Evolutionary conservation across 305 asterid species (phyloP).

Genomic region (Fraxinus velutina): DNA sequence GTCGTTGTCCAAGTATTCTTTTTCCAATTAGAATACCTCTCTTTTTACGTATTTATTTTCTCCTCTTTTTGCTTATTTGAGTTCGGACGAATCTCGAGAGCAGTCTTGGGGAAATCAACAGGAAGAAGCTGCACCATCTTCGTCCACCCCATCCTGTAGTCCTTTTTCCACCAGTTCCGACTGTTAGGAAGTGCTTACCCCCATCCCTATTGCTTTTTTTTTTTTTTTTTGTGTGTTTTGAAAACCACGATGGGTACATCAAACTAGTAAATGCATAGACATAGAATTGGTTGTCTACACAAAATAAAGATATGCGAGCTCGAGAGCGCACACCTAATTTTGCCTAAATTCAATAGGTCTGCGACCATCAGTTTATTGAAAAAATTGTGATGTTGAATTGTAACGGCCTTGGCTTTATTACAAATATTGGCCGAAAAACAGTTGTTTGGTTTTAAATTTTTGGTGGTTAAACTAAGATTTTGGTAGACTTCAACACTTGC

Average conservation of each 20-base stretch:
- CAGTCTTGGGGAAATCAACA: no score
- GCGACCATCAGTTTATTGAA: not conserved
- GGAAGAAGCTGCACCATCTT: no score
- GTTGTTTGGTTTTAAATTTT: not conserved
- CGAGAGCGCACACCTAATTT: not conserved
- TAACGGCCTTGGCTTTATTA: not conserved
- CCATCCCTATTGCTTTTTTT: no score
- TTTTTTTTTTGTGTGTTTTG: no score
- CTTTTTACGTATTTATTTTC: no score
- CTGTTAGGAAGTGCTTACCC: no score
- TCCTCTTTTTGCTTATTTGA: no score
- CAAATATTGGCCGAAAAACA: not conserved
- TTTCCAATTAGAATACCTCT: no score
- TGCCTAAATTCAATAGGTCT: not conserved
- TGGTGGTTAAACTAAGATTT: conserved; percentile 29
- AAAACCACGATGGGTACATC: not conserved
- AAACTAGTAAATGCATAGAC: not conserved
- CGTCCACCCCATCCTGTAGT: no score
- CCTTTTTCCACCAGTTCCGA: no score
- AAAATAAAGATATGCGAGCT: not conserved
- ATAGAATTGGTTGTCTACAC: not conserved
- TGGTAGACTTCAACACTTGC: conserved; percentile 16
- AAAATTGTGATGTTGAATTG: not conserved
- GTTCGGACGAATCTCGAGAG: no score
- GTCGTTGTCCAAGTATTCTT: no score